Conservation (phyloP, 1,284 basidiomycete species). For the Ustilago esculenta region DNA sequence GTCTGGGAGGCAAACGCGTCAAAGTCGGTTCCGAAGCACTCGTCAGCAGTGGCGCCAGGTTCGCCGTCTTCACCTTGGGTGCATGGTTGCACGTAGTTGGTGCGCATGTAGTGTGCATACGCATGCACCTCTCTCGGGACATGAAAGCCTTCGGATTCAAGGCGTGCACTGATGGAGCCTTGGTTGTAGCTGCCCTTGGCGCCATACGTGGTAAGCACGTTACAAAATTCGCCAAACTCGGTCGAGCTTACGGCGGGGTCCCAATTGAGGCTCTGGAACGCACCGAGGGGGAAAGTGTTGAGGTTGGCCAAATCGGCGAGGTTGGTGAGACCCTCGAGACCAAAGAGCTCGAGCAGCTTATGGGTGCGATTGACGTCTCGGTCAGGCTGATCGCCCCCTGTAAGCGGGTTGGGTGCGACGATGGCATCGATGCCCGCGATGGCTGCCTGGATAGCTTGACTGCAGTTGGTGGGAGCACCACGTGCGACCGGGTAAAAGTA, state of each 20-base stretch:
- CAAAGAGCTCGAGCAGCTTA: constrained; percentile 49
- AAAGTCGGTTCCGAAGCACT: constrained; percentile 81
- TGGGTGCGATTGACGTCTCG: constrained; percentile 35
- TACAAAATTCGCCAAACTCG: constrained; percentile 49
- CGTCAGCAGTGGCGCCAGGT: constrained; percentile 24
- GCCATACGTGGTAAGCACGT: constrained; percentile 38
- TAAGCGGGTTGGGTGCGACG: constrained; percentile 53
- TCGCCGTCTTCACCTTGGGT: constrained; percentile 29
- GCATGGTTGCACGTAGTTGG: constrained; percentile 46
- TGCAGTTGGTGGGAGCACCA: constrained; percentile 78
- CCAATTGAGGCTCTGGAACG: constrained; percentile 62
- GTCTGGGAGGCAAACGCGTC: constrained; percentile 73
- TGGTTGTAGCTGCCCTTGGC: constrained; percentile 14
- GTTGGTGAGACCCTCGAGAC: constrained; percentile 45
- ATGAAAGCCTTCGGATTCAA: constrained; percentile 13
- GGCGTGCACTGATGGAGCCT: constrained; percentile 7
- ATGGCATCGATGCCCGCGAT: constrained; percentile 58
- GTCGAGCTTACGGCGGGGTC: constrained; percentile 43
- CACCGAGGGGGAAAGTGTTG: constrained; percentile 54
- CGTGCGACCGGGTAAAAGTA: constrained; percentile 87
- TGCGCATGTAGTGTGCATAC: constrained; percentile 40
- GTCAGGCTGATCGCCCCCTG: constrained; percentile 43
- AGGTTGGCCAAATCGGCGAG: constrained; percentile 57
- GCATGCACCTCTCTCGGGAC: constrained; percentile 40
- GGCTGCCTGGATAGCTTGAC: constrained; percentile 74